Evolutionary conservation across 2,329 filamentous ascomycete genomes (phyloP).

Genomic region (Aspergillus sp.): DNA sequence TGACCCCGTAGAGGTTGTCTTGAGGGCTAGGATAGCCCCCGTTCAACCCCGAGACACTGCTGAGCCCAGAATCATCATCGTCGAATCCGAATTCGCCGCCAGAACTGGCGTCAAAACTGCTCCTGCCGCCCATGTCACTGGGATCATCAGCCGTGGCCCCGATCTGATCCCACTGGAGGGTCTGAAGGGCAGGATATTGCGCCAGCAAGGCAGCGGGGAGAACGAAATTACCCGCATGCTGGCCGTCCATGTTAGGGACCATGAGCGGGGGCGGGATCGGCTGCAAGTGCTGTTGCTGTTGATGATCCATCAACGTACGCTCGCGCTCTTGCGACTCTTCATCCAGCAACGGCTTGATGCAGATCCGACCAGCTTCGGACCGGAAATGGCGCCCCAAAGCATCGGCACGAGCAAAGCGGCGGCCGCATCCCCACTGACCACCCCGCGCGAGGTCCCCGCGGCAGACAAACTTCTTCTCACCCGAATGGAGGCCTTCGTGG

Average conservation of each 20-base stretch:
- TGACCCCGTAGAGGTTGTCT: conserved; percentile 30
- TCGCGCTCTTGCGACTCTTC: conserved; percentile 86
- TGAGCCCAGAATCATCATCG: conserved; percentile 41
- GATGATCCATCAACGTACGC: conserved; percentile 69
- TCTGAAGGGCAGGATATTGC: conserved; percentile 90
- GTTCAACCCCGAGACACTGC: conserved; percentile 33
- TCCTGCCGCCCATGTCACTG: conserved; percentile 63
- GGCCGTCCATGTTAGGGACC: conserved; percentile 58
- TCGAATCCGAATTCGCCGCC: conserved; percentile 43
- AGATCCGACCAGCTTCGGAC: conserved; percentile 90
- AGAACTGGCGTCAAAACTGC: conserved; percentile 48
- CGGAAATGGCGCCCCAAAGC: conserved; percentile 92
- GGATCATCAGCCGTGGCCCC: conserved; percentile 56
- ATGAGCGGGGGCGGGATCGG: conserved; percentile 57
- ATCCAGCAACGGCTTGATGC: conserved; percentile 94
- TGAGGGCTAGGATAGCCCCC: conserved; percentile 31
- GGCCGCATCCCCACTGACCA: conserved; percentile 86
- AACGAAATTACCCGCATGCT: conserved; percentile 61
- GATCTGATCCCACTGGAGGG: conserved; percentile 83
- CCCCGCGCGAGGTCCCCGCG: conserved; percentile 82
- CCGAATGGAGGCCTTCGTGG: conserved; percentile 92
- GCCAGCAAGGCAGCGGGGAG: conserved; percentile 85
- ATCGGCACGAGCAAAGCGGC: conserved; percentile 91
- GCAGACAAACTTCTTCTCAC: conserved; percentile 98
- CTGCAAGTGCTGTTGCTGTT: conserved; percentile 63